phyloP scores from a whole-genome alignment of 331 rosid genomes.

The Malus hybrid region DNA sequence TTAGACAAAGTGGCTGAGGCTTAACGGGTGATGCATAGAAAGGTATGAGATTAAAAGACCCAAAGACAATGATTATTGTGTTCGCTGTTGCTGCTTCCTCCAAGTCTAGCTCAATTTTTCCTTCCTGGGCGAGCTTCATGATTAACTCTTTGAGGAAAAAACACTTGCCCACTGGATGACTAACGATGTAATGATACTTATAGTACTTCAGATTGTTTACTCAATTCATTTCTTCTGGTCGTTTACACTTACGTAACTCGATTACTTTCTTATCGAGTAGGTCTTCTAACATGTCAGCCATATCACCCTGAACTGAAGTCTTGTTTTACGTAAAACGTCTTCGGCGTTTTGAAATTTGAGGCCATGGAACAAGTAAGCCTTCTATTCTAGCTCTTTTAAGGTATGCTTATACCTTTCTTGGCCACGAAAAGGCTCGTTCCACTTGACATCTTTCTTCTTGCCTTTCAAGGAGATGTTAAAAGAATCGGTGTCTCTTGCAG shows the following conservation, averaged over 20 bases:
- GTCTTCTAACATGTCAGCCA: not conserved
- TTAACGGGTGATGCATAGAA: not conserved
- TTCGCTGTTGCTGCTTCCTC: fast-evolving
- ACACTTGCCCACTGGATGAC: not conserved
- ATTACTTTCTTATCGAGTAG: not conserved
- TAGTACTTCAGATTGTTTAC: no score
- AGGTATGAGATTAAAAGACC: not conserved
- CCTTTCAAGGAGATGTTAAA: no score
- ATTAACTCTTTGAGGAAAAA: not conserved
- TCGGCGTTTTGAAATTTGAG: no score
- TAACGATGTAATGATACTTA: no score
- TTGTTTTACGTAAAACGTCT: no score
- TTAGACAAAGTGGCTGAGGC: not conserved
- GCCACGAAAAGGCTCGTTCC: not conserved
- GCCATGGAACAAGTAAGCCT: fast-evolving
- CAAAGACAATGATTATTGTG: no score
- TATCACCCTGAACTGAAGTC: no score
- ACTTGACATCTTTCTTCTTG: not conserved
- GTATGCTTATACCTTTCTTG: no score
- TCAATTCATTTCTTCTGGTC: no score
- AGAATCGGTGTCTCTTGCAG: fast-evolving
- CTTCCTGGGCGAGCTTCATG: not conserved
- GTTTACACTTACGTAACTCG: not conserved
- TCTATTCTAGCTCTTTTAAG: no score
- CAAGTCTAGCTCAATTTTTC: not conserved